These are phyloP conservation scores for Neurospora terricola DNA, from an alignment of 495 filamentous ascomycete species.

Conservation along the genomic window DNA sequence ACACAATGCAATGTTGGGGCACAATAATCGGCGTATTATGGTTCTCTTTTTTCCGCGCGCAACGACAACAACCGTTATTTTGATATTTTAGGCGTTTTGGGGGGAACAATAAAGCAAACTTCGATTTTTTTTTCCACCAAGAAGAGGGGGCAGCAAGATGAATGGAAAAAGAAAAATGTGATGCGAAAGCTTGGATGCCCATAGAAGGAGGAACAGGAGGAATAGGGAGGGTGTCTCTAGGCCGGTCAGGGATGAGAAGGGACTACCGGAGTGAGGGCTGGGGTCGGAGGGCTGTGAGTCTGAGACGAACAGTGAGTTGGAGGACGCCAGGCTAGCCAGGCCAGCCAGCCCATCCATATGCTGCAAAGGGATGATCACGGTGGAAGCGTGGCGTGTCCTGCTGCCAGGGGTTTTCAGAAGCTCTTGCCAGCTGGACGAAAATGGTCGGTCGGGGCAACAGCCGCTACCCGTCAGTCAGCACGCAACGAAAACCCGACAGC, in stretches of 20 bases:
- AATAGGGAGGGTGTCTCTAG: neutral
- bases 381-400: neutral
- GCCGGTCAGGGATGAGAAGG: neutral
- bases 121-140: neutral
- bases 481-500: neutral
- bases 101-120: neutral
- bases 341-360: neutral
- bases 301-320: neutral
- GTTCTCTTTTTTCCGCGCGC: neutral
- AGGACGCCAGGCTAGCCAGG: neutral
- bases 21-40: neutral
- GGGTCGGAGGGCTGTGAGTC: neutral
- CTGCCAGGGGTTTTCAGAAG: neutral
- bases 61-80: neutral
- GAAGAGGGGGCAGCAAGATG: neutral
- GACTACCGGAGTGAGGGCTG: neutral
- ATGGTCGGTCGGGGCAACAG: neutral
- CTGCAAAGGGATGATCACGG: neutral
- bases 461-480: neutral
- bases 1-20: neutral
- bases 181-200: conserved; percentile 7
- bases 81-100: neutral
- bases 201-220: neutral
- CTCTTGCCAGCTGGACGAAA: neutral
- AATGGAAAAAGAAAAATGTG: neutral